Evolutionary conservation across 2,329 filamentous ascomycete species (phyloP), one percentile per base, ranked within the genome.

Genomic region (Hawksworthiomyces lignivorus): DNA sequence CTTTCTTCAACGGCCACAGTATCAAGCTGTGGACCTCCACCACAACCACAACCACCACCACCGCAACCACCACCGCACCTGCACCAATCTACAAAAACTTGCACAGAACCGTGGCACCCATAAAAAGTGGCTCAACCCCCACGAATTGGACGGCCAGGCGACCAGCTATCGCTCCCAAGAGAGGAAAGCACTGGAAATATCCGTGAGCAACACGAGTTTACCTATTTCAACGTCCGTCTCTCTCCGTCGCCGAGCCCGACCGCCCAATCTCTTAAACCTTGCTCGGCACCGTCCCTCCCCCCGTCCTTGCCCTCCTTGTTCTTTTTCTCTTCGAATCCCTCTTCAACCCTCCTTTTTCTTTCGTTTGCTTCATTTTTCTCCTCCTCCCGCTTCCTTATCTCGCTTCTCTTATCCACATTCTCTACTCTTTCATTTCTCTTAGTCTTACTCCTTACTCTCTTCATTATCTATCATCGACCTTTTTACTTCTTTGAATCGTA

Each of bases 181-280:
- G 38, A 26, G 14, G 31, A 28, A 34, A 8, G 14, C 28, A 28
- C 29, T 35, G 36, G 19, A 30, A 39, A 30, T 34, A 34, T 17
- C 30, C 20, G 17, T 15, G 26, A 41, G 36, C 36, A 39, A 36
- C 31, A 44, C 31, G 15, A 36, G 38, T 30, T 18, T 29, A 43
- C 31, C 36, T 39, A 36, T 30, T 20, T 35, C 26, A 15, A 33
- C 19, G 26, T 31, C 36, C 27, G 41, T 32, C 26, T 33, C 36
- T 26, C 36, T 44, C 32, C 34, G 37, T 20, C 21, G 27, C 41
- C 36, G 36, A 39, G 36, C 32, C 41, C 36, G 36, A 39, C 41
- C 24, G 37, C 28, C 32, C 32, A 32, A 36, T n/a, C n/a, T n/a
- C n/a, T n/a, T n/a, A n/a, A n/a, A n/a, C n/a, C n/a, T n/a, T n/a